Conservation (phyloP, 192 early-diverging fungal species). For the Linnemannia elongata region DNA sequence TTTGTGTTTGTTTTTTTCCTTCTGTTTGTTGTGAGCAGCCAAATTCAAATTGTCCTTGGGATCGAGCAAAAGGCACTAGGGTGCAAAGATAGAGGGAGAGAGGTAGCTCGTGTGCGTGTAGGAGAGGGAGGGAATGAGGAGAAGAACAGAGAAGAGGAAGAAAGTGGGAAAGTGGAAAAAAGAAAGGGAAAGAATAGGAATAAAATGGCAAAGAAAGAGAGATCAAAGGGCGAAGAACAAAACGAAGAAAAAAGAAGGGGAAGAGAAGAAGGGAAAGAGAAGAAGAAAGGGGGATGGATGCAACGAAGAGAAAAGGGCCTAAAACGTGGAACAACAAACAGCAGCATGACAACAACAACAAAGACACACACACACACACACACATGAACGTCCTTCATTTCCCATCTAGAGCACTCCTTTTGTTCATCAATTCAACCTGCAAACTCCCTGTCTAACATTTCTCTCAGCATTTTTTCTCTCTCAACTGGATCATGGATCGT, state of each 20-base stretch:
- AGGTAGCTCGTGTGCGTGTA: not conserved
- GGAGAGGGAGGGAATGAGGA: not conserved
- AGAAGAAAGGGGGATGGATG: not conserved
- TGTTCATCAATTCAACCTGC: not conserved
- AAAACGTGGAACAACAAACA: not conserved
- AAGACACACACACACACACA: not conserved
- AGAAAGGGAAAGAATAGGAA: not conserved
- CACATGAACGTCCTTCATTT: conserved; percentile 1
- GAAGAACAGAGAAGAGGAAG: not conserved
- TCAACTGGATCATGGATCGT: not conserved
- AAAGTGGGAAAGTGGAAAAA: not conserved
- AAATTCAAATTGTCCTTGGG: not conserved
- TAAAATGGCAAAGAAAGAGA: conserved; percentile 6
- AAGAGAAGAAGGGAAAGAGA: not conserved
- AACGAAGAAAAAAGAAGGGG: not conserved
- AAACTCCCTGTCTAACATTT: not conserved
- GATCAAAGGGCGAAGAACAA: not conserved
- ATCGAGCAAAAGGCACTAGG: not conserved
- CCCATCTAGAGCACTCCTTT: not conserved
- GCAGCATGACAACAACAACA: not conserved
- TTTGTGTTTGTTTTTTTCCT: not conserved
- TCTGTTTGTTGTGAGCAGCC: not conserved
- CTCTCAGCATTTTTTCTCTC: not conserved
- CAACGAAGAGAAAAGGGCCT: not conserved
- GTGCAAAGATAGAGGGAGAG: not conserved